These are phyloP conservation scores for Fraxinus velutina DNA, from an alignment of 305 asterid genomes.

Conservation along the genomic window DNA sequence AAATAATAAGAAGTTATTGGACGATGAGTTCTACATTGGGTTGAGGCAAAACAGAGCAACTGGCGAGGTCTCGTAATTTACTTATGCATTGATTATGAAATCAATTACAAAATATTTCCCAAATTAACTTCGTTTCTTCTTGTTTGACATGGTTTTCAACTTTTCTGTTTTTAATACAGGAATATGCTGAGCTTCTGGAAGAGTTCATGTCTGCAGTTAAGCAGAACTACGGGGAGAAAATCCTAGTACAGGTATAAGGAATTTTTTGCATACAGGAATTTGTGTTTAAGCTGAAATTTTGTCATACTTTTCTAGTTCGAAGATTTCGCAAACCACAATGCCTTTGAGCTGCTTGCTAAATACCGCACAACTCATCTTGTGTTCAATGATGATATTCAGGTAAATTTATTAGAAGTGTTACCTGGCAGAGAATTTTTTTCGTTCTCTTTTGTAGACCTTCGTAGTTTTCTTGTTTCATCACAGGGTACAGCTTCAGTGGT, in stretches of 20 bases:
- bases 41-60: slow-evolving; percentile 77
- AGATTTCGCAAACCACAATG: slow-evolving; percentile 96
- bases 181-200: slow-evolving; percentile 77
- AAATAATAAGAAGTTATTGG: slow-evolving; percentile 67
- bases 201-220: slow-evolving; percentile 94
- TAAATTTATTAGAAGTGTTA: slow-evolving; percentile 14
- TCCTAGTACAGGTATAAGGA: slow-evolving; percentile 65
- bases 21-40: slow-evolving; percentile 91
- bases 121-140: slow-evolving; percentile 13
- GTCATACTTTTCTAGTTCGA: slow-evolving; percentile 57
- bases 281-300: slow-evolving; percentile 19
- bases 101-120: background rate
- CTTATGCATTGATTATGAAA: slow-evolving; percentile 4
- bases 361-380: slow-evolving; percentile 90
- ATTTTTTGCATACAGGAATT: slow-evolving; percentile 5
- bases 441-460: slow-evolving; percentile 7
- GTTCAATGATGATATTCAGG: slow-evolving; percentile 96
- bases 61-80: slow-evolving; percentile 55
- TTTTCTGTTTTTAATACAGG: slow-evolving; percentile 41
- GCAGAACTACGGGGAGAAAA: slow-evolving; percentile 89
- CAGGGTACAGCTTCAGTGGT: slow-evolving; percentile 99
- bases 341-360: slow-evolving; percentile 76
- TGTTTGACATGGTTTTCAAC: slow-evolving; percentile 11
- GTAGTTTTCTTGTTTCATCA: slow-evolving; percentile 11
- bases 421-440: background rate